Conservation (phyloP, 2,329 filamentous ascomycete genomes). For the Colletotrichum nymphaeae region DNA sequence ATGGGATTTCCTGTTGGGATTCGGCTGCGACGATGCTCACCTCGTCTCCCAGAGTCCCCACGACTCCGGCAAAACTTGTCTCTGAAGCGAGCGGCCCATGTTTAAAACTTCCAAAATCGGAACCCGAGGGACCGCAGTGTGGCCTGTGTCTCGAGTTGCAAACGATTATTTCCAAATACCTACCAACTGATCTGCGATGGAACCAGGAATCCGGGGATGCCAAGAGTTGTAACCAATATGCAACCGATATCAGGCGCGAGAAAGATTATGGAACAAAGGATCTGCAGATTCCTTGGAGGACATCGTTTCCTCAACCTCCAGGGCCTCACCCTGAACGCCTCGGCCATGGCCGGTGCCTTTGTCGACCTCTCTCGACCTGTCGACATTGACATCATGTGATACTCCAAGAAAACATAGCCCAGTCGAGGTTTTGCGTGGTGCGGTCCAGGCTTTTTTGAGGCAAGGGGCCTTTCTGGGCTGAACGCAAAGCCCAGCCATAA, state of each 20-base stretch:
- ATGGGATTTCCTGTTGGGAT: not conserved
- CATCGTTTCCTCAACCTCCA: not conserved
- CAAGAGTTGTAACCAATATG: slow-evolving; percentile 23
- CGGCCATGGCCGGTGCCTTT: slow-evolving; percentile 14
- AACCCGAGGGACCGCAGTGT: not conserved
- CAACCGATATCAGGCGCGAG: slow-evolving; percentile 1
- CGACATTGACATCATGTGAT: slow-evolving; percentile 18
- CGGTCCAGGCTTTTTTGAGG: not conserved
- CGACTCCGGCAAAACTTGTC: slow-evolving; percentile 19
- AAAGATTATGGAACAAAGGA: slow-evolving; percentile 12
- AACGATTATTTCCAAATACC: slow-evolving; percentile 10
- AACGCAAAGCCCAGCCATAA: not conserved
- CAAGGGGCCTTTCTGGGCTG: slow-evolving; percentile 2
- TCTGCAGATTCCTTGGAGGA: not conserved
- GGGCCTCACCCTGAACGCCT: slow-evolving; percentile 8
- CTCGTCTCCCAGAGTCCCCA: not conserved
- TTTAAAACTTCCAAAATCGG: not conserved
- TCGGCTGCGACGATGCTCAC: slow-evolving; percentile 9
- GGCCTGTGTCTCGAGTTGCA: slow-evolving; percentile 13
- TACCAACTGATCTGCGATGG: slow-evolving; percentile 10
- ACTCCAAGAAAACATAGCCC: slow-evolving; percentile 19
- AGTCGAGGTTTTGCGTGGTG: slow-evolving; percentile 10
- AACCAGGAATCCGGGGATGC: slow-evolving; percentile 20
- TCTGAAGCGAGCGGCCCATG: not conserved
- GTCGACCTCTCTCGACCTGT: not conserved